Conservation (phyloP, 2,329 filamentous ascomycete species). For the Nemania sp. region DNA sequence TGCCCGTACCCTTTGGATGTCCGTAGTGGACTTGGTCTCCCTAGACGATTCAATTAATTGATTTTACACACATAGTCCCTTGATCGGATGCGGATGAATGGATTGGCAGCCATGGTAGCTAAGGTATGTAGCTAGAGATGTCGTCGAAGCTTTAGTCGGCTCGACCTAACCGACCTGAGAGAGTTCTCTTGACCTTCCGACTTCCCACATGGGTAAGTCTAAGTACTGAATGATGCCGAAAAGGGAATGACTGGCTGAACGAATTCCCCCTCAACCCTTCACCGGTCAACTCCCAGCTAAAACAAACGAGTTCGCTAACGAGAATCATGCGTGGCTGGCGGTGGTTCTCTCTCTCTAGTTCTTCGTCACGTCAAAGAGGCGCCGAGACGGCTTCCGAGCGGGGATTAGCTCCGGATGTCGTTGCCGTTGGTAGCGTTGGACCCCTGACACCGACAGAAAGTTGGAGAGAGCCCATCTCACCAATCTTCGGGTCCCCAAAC, state of each 20-base stretch:
- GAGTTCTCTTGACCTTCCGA: neutral
- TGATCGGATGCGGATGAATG: too few relatives aligned
- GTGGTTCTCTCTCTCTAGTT: too few relatives aligned
- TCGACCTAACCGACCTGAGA: too few relatives aligned
- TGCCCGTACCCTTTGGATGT: too few relatives aligned
- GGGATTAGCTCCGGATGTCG: slow-evolving; percentile 1
- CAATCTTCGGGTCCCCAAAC: neutral
- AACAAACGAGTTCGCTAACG: neutral
- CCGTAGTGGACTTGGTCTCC: neutral
- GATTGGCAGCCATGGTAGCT: too few relatives aligned
- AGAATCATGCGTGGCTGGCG: neutral
- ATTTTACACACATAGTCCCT: too few relatives aligned
- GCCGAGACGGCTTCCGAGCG: neutral
- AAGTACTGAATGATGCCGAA: neutral
- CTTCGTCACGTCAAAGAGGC: too few relatives aligned
- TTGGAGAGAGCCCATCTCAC: neutral
- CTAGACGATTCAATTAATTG: too few relatives aligned
- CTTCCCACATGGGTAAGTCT: too few relatives aligned
- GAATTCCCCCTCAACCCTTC: too few relatives aligned
- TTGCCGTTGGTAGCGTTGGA: slow-evolving; percentile 11
- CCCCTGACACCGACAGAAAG: slow-evolving; percentile 1
- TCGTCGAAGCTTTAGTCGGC: too few relatives aligned
- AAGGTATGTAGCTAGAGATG: neutral
- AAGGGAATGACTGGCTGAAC: too few relatives aligned
- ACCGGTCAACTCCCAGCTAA: neutral